Conservation (phyloP, 176 grass and related monocot genomes). For the Rhynchospora tenuis region DNA sequence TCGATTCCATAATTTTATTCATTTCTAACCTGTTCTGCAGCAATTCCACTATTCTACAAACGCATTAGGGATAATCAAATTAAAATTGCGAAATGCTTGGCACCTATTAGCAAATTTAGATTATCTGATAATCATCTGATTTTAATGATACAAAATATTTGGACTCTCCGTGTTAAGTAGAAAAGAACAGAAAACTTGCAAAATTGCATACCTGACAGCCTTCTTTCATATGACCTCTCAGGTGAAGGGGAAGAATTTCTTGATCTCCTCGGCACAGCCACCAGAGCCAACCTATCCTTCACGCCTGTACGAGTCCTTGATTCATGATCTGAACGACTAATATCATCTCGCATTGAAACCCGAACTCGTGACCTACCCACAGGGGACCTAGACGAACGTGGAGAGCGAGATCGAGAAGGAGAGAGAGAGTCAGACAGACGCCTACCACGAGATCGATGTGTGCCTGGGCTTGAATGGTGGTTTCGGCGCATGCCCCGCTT, state of each 20-base stretch:
- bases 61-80: not conserved
- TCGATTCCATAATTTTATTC: not conserved
- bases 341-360: constrained; percentile 5
- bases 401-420: constrained; percentile 2
- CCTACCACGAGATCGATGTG: not conserved
- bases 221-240: constrained; percentile 20
- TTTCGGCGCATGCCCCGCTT: not conserved
- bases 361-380: constrained; percentile 1
- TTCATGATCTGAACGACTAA: constrained; percentile 10
- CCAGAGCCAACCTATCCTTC: constrained; percentile 19
- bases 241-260: constrained; percentile 14
- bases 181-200: not conserved
- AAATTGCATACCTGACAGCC: constrained; percentile 3
- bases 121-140: not conserved
- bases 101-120: not conserved
- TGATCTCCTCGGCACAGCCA: constrained; percentile 12
- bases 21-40: not conserved
- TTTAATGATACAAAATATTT: not conserved
- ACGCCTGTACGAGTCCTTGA: not conserved
- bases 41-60: not conserved
- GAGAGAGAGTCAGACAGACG: constrained; percentile 5
- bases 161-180: not conserved
- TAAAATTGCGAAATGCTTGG: not conserved
- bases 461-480: not conserved
- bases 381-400: constrained; percentile 7